Base-by-base conservation (phyloP, 805 yeast genomes). In the Myxozyma sirexii region DNA sequence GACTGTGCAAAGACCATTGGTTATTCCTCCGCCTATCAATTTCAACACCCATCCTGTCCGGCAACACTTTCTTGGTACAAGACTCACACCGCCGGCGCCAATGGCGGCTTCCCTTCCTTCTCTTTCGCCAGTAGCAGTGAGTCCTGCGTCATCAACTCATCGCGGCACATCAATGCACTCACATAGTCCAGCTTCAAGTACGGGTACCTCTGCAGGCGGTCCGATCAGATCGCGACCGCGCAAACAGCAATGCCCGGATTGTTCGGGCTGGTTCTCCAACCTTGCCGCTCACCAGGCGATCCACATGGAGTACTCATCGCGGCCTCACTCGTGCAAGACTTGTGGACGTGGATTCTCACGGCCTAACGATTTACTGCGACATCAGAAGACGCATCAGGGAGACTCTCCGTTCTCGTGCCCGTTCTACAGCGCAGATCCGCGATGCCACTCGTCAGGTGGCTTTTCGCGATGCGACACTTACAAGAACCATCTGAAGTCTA, bases 391-490 rank as follows among this genome's bases (percentile, higher is more conserved):
- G 59, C 97, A 91, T 72, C 82, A 91, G 80, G 87, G 87, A 66
- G 93, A 87, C 67, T 80, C 83, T 3, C 86, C 88, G 33, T 91
- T 84, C 76, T 83, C 83, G 69, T 91, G 97, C 69, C 97, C 97
- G 0, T 88, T 83, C 72, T 83, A 79, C 68, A 65, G 72, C 38
- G 64, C 68, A 70, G 76, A 26, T 68, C 69, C 26, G 54, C 61
- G 68, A 46, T 90, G 97, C 71, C 97, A 91, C 71, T 82, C 83
- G 56, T 83, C 90, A 6, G 97, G 97, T 4, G 85, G 88, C 31
- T 91, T 91, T 69, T 84, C 91, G 12, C 80, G 97, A 52, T 88
- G 97, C 71, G 97, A 91, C 71, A 91, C 97, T 3, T 91, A 84
- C 75, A 91, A 91, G 70, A 91, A 91, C 74, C 97, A 91, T 74